Evolutionary conservation across 805 yeast species (phyloP).

Genomic region (Monosporozyma unispora): DNA sequence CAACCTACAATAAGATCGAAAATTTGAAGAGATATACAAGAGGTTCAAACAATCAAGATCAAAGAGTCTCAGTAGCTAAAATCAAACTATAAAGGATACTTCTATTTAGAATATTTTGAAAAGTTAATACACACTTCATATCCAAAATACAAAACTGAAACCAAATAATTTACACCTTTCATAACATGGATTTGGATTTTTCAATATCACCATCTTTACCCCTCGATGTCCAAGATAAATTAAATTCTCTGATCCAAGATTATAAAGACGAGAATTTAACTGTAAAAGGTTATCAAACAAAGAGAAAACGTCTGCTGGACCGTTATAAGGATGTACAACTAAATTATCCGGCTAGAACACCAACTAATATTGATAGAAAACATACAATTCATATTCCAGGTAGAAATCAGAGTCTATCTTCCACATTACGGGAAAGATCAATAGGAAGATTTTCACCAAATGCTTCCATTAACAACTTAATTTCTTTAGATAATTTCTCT

Average conservation of each 20-base stretch:
- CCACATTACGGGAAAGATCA: slow-evolving; percentile 4
- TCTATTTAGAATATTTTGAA: background rate
- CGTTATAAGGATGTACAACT: background rate
- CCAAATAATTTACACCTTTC: background rate
- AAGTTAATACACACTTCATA: background rate
- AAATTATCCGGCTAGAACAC: background rate
- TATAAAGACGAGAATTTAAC: slow-evolving; percentile 64
- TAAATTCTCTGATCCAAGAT: slow-evolving; percentile 40
- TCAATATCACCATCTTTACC: slow-evolving; percentile 39
- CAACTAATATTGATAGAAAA: slow-evolving; percentile 6
- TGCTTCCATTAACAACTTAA: background rate
- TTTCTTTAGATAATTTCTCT: slow-evolving; percentile 5
- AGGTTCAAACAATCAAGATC: too few species aligned
- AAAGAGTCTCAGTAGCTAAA: too few species aligned
- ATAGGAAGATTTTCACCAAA: background rate
- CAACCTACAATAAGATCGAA: too few species aligned
- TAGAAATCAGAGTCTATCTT: slow-evolving; percentile 13
- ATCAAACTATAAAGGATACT: background rate
- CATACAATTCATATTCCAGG: slow-evolving; percentile 12
- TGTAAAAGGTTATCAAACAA: slow-evolving; percentile 60
- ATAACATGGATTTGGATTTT: slow-evolving; percentile 37
- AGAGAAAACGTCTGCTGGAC: slow-evolving; percentile 32
- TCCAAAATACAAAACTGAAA: background rate
- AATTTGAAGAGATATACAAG: too few species aligned
- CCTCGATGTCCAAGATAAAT: slow-evolving; percentile 28